Base-by-base conservation (phyloP, 805 yeast genomes). In the Candida sanyiensis region DNA sequence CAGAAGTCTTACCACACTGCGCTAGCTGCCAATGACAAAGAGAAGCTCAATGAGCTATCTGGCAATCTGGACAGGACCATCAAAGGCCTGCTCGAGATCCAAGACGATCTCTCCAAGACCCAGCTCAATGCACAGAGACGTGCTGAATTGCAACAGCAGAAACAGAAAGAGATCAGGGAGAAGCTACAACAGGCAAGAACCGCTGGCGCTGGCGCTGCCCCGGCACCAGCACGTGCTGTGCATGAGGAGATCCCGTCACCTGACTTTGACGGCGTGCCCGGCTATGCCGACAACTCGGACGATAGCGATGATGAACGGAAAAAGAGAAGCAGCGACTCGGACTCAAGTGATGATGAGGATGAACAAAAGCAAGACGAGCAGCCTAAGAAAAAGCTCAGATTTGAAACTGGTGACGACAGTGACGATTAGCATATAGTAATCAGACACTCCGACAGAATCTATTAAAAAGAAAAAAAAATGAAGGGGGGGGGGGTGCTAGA, bases 1-100 rank as follows among this genome's bases (percentile, higher is more conserved):
- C 47, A 52, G 28, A 43, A 42, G 17, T 39, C 45, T 25, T 53
- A 47, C 26, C 57, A 54, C 24, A 47, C 48, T 31, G 8, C 46
- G 15, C 29, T 55, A 12, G 26, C 29, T 36, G 9, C 45, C 34
- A 11, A 36, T 21, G n/a, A 33, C 45, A 10, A 37, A 33, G 17
- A 15, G 7, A 15, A 19, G 6, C 5, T 26, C 6, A 18, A 20
- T 2, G 29, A 37, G 11, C 17, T 53, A 11, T 35, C 39, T 3
- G 12, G 11, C 2, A 35, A 35, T 10, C 21, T 55, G 12, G 35
- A 37, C 16, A 51, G 46, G 25, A 47, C 49, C 18, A 35, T 49
- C 5, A 23, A 39, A 6, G 48, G 44, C 12, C 20, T 54, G 21
- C 33, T 42, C 12, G 57, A 49, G 15, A 21, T 54, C 19, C 39